Evolutionary conservation across 441 rosid species (phyloP), one percentile per base, ranked within the genome.

Genomic region (Eutrema salsugineum): DNA sequence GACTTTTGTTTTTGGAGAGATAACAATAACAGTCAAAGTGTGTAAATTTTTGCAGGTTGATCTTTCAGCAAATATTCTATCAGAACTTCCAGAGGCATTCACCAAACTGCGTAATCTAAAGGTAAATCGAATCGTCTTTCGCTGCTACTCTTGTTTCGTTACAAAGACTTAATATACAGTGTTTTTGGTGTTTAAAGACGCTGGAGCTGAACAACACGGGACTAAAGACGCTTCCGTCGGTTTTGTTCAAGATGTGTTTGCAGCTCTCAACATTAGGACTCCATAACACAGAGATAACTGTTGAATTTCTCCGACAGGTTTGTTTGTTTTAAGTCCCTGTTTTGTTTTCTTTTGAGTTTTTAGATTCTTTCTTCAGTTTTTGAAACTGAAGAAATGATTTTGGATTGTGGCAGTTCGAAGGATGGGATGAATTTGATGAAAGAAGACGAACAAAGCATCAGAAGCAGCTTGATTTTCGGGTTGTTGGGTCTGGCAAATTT

Each of bases 401-500:
- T 49, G 72, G 39, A 55, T 33, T 32, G 60, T 76, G 54, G 60
- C 38, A 90, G 96, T 77, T 76, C 3, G 95, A 86, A 66, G 97
- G 97, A 66, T 91, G 95, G 95, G 84, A 86, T 49, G 85, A 38
- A 20, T 94, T 94, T 44, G 91, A 90, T 64, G 83, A 83, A 46
- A 87, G 97, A 6, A 75, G 97, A 12, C 88, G 89, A 36, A 77
- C 73, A 4, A 90, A 90, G 83, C 97, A 83, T 80, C 97, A 91
- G 83, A 94, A 94, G 77, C 96, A 88, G 75, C 83, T 90, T 48
- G 97, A 94, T 70, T 94, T 88, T 73, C 76, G 91, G 44, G 96
- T 85, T 17, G 80, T 76, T 12, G 79, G 81, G 57, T 85, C 97
- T 24, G 88, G 88, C 42, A 78, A 86, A 49, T 91, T 90, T 38